Evolutionary conservation across 148 eudicot species (phyloP), one percentile per base, ranked within the genome.

Genomic region (Chenopodium berlandieri): DNA sequence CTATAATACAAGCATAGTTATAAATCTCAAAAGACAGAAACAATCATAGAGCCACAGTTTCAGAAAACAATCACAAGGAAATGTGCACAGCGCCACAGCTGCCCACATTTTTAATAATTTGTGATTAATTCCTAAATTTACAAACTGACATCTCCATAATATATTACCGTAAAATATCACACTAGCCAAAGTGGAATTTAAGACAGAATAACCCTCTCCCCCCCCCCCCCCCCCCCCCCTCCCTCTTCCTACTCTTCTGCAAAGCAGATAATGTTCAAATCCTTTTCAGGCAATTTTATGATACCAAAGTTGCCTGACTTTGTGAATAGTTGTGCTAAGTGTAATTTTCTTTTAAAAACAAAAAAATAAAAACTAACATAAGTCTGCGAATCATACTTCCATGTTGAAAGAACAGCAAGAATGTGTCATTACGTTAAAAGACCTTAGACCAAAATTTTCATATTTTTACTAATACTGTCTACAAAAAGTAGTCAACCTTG

Each of bases 1-100:
- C 99, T 96, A 70, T 80, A 80, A 64, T 4, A 67, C 69, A 66
- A 44, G 63, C 75, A 83, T 56, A 46, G 48, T 50, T 75, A 65
- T 22, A 58, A 64, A 78, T 40, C 73, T 54, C 31, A 69, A 63
- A 40, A 73, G 27, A 64, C 67, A 2, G 37, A 64, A 62, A 72
- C 27, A 74, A 73, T 37, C 40, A 62, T 7, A 63, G 31, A 64
- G 40, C 44, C 58, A 31, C 32, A 9, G 20, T 10, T 25, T 72
- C 0, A 37, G 40, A 37, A 37, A 37, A 37, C 40, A 17, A 7
- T 20, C 0, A 14, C 2, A 56, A 14, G 20, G 17, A 56, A 56
- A 17, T 54, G 60, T 16, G 22, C 20, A 56, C 20, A 56, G 62
- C 14, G 56, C 56, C 56, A 50, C 56, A 50, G 1, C 20, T 56